Evolutionary conservation across 176 grass and related monocot genomes (phyloP), one percentile per base, ranked within the genome.

Genomic region (Aegilops bicornis): DNA sequence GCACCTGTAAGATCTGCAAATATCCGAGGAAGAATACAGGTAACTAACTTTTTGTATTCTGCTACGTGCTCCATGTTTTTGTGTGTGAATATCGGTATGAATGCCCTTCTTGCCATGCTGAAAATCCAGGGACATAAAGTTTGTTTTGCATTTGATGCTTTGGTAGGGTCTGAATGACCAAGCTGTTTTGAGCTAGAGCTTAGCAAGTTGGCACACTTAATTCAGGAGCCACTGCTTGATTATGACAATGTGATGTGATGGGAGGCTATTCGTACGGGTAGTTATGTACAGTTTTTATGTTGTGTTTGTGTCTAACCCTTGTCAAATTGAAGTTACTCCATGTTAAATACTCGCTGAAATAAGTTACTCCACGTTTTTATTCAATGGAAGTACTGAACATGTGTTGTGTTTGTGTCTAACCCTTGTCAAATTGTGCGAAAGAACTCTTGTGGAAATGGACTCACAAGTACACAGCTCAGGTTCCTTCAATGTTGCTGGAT

Each of bases 1-100:
- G 33, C 35, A 36, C 63, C 11, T 36, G 64, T 69, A 45, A 69
- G 10, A 82, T 56, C 80, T 82, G 64, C 79, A 82, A n/a, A 19
- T 29, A 29, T 22, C 15, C 24, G 23, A 83, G 15, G 8, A 83
- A 73, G 23, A 61, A 60, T 61, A 83, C 37, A 82, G 43, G 45
- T 65, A 65, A 65, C 2, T 82, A 81, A 37, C 64, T 70, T 31
- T 33, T 43, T 27, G 5, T 27, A 2, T 43, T 27, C n/a, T 29
- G 11, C 6, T 50, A 43, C 19, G 4, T 25, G 24, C 63, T 64
- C 24, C 25, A 15, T 65, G 63, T 29, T 65, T 65, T 65, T 64
- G 10, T 30, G 24, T 65, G 24, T 65, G 25, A 15, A 10, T 65
- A 30, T 29, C 11, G 10, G 61, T 64, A 13, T 13, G 61, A 10